Percentiles rank a stretch among this genome's conserved stretches.
These are phyloP conservation scores for Trichoderma cornu-damae DNA, from an alignment of 2,329 filamentous ascomycete genomes.

Conservation along the genomic window DNA sequence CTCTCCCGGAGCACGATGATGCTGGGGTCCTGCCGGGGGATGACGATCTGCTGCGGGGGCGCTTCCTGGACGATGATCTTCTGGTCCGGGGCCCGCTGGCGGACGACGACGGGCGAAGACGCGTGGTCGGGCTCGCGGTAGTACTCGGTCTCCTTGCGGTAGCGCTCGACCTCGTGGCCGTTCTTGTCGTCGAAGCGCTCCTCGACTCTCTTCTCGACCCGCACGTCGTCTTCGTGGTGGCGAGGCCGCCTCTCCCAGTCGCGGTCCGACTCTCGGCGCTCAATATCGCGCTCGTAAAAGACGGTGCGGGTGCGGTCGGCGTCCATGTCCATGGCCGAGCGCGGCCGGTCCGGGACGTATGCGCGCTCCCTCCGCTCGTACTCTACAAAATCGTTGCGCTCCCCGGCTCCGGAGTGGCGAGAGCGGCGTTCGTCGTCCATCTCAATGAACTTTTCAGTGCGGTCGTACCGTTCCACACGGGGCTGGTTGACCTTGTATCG, in stretches of 20 bases:
- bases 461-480: constrained; percentile 39
- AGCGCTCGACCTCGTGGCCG: constrained; percentile 51
- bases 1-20: constrained; percentile 42
- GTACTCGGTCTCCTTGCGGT: constrained; percentile 59
- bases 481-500: constrained; percentile 49
- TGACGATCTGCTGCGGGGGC: constrained; percentile 48
- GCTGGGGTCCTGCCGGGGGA: constrained; percentile 43
- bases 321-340: constrained; percentile 45
- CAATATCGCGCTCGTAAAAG: constrained; percentile 44
- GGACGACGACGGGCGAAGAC: constrained; percentile 51
- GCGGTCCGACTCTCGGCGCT: constrained; percentile 34
- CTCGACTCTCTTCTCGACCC: constrained; percentile 50
- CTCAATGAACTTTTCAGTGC: constrained; percentile 37
- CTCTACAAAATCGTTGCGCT: constrained; percentile 40
- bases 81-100: constrained; percentile 52
- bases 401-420: constrained; percentile 39
- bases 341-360: constrained; percentile 45
- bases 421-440: constrained; percentile 44
- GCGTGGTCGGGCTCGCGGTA: constrained; percentile 49
- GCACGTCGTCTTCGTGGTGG: constrained; percentile 47
- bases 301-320: constrained; percentile 36
- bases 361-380: constrained; percentile 38
- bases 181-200: constrained; percentile 44
- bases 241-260: constrained; percentile 43
- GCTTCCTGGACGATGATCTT: constrained; percentile 58